Conservation (phyloP, 768 basidiomycete genomes). For the Russula sp. region DNA sequence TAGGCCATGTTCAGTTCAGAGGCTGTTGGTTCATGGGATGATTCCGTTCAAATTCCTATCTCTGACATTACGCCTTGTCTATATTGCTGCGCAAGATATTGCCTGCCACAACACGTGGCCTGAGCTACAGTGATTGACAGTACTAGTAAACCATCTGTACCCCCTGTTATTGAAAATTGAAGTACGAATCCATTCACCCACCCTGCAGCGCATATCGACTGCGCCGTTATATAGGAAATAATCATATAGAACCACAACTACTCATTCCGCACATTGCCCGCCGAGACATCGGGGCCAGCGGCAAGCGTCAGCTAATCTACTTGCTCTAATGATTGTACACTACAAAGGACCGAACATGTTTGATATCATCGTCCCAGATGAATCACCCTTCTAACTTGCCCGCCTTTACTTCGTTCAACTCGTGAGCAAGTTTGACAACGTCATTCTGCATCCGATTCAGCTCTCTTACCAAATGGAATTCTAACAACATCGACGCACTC, state of each 20-base stretch:
- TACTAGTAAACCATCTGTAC: not conserved
- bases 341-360: not conserved
- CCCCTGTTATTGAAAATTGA: not conserved
- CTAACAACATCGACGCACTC: constrained; percentile 29
- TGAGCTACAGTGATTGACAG: not conserved
- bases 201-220: not conserved
- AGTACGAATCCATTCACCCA: not conserved
- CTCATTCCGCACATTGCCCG: not conserved
- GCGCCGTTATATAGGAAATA: not conserved
- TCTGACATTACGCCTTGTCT: not conserved
- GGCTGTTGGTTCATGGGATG: too few species aligned
- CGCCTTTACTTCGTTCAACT: constrained; percentile 38
- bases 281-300: not conserved
- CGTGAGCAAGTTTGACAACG: constrained; percentile 45
- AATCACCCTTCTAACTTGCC: constrained; percentile 16
- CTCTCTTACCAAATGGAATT: not conserved
- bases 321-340: not conserved
- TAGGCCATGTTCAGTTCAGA: too few species aligned
- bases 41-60: not conserved
- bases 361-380: not conserved
- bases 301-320: not conserved
- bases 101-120: not conserved
- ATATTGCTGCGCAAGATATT: not conserved
- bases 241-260: not conserved
- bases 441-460: constrained; percentile 32